Conservation (phyloP, 1,139 yeast genomes). For the Spencermartinsiella ligniputridi region DNA sequence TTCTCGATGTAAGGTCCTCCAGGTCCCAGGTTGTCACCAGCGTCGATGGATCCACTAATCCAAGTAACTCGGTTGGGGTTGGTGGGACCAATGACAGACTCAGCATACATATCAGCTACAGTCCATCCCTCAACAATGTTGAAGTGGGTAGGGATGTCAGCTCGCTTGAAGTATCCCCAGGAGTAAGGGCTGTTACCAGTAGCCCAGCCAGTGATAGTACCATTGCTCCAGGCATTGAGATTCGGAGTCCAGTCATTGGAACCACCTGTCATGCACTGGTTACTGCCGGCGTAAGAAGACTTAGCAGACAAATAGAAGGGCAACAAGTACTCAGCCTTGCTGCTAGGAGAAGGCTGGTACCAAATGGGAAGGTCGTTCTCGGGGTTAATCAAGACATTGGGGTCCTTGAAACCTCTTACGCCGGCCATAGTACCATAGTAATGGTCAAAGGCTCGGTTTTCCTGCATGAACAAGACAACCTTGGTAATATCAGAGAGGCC, state of each 20-base stretch:
- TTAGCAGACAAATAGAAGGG: slow-evolving; percentile 11
- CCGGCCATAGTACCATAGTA: slow-evolving; percentile 29
- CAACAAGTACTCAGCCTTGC: slow-evolving; percentile 8
- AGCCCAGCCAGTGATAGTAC: slow-evolving; percentile 20
- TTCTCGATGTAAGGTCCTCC: slow-evolving; percentile 29
- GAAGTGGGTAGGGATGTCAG: slow-evolving; percentile 22
- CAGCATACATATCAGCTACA: slow-evolving; percentile 23
- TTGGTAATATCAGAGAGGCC: slow-evolving; percentile 42
- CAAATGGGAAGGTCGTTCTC: slow-evolving; percentile 10
- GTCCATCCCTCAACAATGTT: slow-evolving; percentile 22
- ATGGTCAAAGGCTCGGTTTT: slow-evolving; percentile 27
- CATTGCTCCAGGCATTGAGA: slow-evolving; percentile 21
- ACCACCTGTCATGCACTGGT: slow-evolving; percentile 20
- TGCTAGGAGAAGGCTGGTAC: slow-evolving; percentile 10
- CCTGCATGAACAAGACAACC: slow-evolving; percentile 27
- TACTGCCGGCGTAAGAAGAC: slow-evolving; percentile 15
- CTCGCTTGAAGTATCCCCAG: slow-evolving; percentile 19
- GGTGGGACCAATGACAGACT: slow-evolving; percentile 24
- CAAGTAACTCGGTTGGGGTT: slow-evolving; percentile 24
- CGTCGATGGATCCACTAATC: slow-evolving; percentile 23
- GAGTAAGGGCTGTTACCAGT: slow-evolving; percentile 20
- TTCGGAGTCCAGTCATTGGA: slow-evolving; percentile 22
- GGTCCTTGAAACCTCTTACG: slow-evolving; percentile 28
- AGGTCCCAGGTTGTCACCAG: slow-evolving; percentile 1
- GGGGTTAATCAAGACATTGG: slow-evolving; percentile 15